phyloP scores from a whole-genome alignment of 768 basidiomycete species.

The Krasilnikovozyma curviuscula region DNA sequence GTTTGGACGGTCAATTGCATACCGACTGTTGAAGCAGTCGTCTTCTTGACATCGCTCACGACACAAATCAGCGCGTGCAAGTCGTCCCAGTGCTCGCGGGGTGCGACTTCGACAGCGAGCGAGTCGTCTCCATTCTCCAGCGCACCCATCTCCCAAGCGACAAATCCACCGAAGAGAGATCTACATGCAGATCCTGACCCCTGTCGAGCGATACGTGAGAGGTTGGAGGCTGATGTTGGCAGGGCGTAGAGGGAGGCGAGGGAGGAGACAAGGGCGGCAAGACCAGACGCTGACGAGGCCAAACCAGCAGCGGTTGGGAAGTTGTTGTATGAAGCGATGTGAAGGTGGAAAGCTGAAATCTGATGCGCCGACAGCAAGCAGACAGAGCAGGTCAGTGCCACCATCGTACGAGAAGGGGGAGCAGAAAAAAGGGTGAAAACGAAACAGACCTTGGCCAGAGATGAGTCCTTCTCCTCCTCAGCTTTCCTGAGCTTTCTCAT shows the following conservation, averaged over 20 bases:
- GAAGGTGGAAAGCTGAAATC: constrained; percentile 55
- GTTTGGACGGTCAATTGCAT: constrained; percentile 98
- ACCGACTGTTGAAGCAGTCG: constrained; percentile 78
- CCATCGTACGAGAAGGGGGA: background rate
- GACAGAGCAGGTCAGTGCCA: background rate
- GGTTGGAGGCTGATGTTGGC: constrained; percentile 52
- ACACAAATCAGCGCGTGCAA: constrained; percentile 95
- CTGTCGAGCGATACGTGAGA: constrained; percentile 87
- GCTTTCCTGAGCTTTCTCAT: constrained; percentile 57
- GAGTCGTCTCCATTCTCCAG: constrained; percentile 58
- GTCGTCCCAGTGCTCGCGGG: constrained; percentile 75
- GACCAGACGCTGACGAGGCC: constrained; percentile 90
- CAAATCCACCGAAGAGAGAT: constrained; percentile 90
- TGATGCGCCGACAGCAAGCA: no score
- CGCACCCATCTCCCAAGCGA: constrained; percentile 74
- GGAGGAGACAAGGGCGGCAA: constrained; percentile 82
- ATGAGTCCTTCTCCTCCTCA: constrained; percentile 37
- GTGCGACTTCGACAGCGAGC: constrained; percentile 67
- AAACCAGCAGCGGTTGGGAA: constrained; percentile 98
- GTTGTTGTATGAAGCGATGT: constrained; percentile 91
- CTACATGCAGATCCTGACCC: constrained; percentile 96
- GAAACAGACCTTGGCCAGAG: constrained; percentile 11
- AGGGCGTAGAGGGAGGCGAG: constrained; percentile 71
- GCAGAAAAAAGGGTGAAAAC: background rate
- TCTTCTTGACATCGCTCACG: constrained; percentile 89